These are phyloP conservation scores for Cyclocybe aegerita DNA, from an alignment of 768 basidiomycete species.

Conservation along the genomic window DNA sequence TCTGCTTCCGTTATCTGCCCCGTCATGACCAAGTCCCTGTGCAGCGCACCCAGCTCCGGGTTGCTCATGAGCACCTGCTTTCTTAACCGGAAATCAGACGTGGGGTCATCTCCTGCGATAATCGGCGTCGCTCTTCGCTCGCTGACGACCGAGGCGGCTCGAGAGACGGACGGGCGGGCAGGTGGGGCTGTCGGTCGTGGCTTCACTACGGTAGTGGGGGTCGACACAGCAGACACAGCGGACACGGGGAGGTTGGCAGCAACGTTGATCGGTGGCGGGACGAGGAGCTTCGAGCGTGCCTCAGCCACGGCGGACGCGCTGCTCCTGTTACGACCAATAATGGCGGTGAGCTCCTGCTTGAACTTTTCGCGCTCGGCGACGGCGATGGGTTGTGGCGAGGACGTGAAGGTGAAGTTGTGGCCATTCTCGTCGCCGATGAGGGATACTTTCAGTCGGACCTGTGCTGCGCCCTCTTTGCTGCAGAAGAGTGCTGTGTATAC, in stretches of 20 bases:
- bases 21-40: constrained; percentile 84
- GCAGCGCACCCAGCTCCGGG: constrained; percentile 76
- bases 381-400: constrained; percentile 56
- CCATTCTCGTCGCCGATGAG: constrained; percentile 68
- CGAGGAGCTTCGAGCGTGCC: constrained; percentile 11
- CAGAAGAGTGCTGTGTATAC: constrained; percentile 68
- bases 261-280: constrained; percentile 10
- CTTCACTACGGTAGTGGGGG: constrained; percentile 10
- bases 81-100: constrained; percentile 68
- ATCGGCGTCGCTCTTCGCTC: constrained; percentile 52
- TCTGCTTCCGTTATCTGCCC: constrained; percentile 89
- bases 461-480: constrained; percentile 79
- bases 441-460: constrained; percentile 76
- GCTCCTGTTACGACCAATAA: constrained; percentile 77
- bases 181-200: constrained; percentile 22
- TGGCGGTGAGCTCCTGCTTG: constrained; percentile 74
- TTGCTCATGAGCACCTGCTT: constrained; percentile 79
- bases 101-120: constrained; percentile 56
- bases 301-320: constrained; percentile 34
- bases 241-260: constrained; percentile 27
- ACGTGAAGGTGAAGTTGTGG: constrained; percentile 81
- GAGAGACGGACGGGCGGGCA: constrained; percentile 51
- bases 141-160: constrained; percentile 64
- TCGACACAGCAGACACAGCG: constrained; percentile 30
- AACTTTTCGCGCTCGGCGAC: constrained; percentile 76